Base-by-base conservation (phyloP, 129 eudicot species). In the Flaveria robusta region DNA sequence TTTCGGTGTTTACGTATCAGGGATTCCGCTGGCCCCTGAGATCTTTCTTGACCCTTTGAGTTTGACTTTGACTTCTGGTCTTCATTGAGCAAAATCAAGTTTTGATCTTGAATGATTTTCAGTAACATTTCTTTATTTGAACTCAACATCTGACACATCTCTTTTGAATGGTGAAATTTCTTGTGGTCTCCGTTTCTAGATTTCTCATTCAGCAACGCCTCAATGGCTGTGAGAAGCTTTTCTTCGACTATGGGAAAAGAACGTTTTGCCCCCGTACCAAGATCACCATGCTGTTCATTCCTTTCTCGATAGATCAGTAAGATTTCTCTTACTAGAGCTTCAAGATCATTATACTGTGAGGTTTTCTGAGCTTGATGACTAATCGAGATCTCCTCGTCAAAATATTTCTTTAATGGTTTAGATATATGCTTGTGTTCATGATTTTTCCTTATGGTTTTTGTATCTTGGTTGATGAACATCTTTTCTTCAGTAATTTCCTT, bases 401-500 rank as follows among this genome's bases (percentile, higher is more conserved):
- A 78, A 49, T 90, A 81, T 77, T 67, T 85, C 59, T 51, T 72
- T 66, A 72, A 74, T 47, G 77, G 55, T 65, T 73, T 86, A 31
- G 70, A 43, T 70, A 1, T 59, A 58, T 74, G 81, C 66, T 42
- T 72, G 15, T 68, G 74, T 59, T 79, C 84, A 37, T 75, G 81
- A 31, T 83, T 74, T 76, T 18, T 83, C 82, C 47, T 75, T 81
- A 29, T 75, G 63, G 22, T 47, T 49, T 79, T 85, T 34, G 79
- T 29, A 78, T 70, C 87, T 79, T 82, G 85, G 75, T 91, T 94
- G 52, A 76, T 54, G 55, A 78, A 55, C 94, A 95, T 91, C 68
- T 91, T 93, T 76, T 91, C 96, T 85, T 95, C 96, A 87, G 89
- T 91, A 68, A 95, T 87, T 79, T 89, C 92, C 84, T 95, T 91